Base-by-base conservation (phyloP, 768 basidiomycete species). In the Calocybe gangraenosa region DNA sequence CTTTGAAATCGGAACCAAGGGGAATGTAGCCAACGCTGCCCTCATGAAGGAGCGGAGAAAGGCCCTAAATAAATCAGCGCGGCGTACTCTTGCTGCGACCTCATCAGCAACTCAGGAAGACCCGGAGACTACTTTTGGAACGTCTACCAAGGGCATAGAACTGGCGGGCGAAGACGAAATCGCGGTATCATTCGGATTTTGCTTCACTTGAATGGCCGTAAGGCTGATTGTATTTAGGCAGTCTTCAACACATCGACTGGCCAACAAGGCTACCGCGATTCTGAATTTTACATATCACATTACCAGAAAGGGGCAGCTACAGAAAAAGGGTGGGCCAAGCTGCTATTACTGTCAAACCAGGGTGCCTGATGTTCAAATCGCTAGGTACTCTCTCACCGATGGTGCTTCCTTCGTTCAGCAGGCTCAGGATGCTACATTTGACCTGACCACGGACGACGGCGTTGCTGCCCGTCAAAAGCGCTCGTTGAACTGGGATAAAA, bases 271-370 rank as follows among this genome's bases (percentile, higher is more conserved):
- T 93, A 74, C 65, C 79, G 80, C 8, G 94, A 97, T 55, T 74
- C 81, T 2, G 84, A 89, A 30, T 95, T 91, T 58, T 98, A 93
- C 65, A 82, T 98, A 79, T 87, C 89, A 2, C 83, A 98, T 69
- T 83, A 84, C 56, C 92, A 94, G 62, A 89, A 88, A 57, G 91
- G 85, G 49, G 84, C 87, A 28, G 70, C 75, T 42, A 84, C 91
- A 1, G 94, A 98, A 60, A 91, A 90, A 67, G 94, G 94, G 93
- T 92, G 61, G 46, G 75, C 65, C n/a, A 40, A 20, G 32, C 13
- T 32, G 15, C 23, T 43, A 41, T 38, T 33, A 14, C 41, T 20
- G 25, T 8, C 18, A 28, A 28, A 28, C 11, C 25, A 28, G 25
- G 11, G 11, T 28, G 25, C 25, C 11, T 28, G 25, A 28, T 28